Base-by-base conservation (phyloP, 1,284 basidiomycete genomes). In the Schizophyllum commune region DNA sequence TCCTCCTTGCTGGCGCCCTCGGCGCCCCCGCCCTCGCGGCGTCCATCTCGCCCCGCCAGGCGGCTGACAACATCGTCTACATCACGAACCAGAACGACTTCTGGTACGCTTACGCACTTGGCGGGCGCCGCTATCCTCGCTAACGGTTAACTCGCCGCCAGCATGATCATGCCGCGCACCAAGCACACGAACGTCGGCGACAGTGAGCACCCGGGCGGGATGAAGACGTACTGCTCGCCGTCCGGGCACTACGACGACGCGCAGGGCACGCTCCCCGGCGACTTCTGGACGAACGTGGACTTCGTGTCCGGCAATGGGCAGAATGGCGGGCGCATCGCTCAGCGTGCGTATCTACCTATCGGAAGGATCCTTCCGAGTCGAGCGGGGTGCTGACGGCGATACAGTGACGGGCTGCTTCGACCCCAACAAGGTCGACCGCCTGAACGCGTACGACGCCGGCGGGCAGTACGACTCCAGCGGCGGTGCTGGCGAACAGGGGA, bases 381-480 rank as follows among this genome's bases (percentile, higher is more conserved):
- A 53, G 39, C 11, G 20, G n/a, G 27, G 27, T 27, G 27, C 27
- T 27, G 27, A 27, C 27, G 27, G 27, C 27, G 5, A 27, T 27
- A 27, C 32, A 74, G 73, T 75, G 53, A 75, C 74, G 9, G 74
- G 74, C 17, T 75, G 74, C 65, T 74, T 75, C 60, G 64, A 65
- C 20, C 66, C 73, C 1, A 61, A 60, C 39, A 64, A 64, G 54
- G 67, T 73, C 27, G 65, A 62, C 61, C 71, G 71, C 7, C 66
- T 75, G 33, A 74, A 74, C 64, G 66, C 74, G 2, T 60, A 64
- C 55, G 74, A 75, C 60, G 67, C 57, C 13, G 74, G 73, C 5
- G 74, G 74, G 2, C 74, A 75, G 63, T 75, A 75, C 63, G 74
- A 75, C 62, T 73, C 72, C 21, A 73, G 70, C 64, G 74, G 74